Percentiles rank a stretch among this genome's conserved stretches.
phyloP scores from a whole-genome alignment of 1,284 basidiomycete species.

The Singerocomus inundabilis region DNA sequence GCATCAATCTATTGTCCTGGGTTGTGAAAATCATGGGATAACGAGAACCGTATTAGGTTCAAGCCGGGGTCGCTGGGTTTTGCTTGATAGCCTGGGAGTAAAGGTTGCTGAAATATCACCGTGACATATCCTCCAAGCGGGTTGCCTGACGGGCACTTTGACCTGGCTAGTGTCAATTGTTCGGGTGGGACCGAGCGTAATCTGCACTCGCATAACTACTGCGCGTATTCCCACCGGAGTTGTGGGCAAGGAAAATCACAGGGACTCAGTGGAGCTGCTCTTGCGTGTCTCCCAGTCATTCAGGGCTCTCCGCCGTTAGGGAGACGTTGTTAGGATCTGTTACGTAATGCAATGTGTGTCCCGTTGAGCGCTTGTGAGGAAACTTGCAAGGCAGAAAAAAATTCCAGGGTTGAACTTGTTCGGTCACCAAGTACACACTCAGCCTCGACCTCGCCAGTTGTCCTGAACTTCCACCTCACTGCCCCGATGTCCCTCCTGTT shows the following conservation, averaged over 20 bases:
- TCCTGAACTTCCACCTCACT: not conserved
- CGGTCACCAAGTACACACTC: not conserved
- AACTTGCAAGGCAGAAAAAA: not conserved
- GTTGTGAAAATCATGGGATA: slow-evolving; percentile 23
- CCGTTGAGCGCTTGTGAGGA: not conserved
- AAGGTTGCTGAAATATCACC: not conserved
- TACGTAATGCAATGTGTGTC: slow-evolving; percentile 8
- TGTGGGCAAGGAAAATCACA: too few relatives aligned
- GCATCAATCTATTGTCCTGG: slow-evolving; percentile 13
- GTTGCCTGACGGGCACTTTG: not conserved
- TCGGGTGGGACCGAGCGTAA: slow-evolving; percentile 2
- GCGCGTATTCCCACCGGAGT: slow-evolving; percentile 10
- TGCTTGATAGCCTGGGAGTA: slow-evolving; percentile 14
- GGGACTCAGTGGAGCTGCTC: too few relatives aligned
- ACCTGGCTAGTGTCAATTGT: not conserved
- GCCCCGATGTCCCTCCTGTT: not conserved
- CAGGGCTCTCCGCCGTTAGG: too few relatives aligned
- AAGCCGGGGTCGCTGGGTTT: slow-evolving; percentile 6
- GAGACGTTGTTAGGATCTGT: not conserved
- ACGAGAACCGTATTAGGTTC: slow-evolving; percentile 11
- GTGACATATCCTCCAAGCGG: slow-evolving; percentile 7
- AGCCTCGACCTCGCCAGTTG: not conserved
- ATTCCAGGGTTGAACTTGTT: not conserved
- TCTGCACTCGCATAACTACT: not conserved
- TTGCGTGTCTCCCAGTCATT: too few relatives aligned